Conservation (phyloP, 371 early-diverging fungal genomes). For the Syncephalastrum sp. region DNA sequence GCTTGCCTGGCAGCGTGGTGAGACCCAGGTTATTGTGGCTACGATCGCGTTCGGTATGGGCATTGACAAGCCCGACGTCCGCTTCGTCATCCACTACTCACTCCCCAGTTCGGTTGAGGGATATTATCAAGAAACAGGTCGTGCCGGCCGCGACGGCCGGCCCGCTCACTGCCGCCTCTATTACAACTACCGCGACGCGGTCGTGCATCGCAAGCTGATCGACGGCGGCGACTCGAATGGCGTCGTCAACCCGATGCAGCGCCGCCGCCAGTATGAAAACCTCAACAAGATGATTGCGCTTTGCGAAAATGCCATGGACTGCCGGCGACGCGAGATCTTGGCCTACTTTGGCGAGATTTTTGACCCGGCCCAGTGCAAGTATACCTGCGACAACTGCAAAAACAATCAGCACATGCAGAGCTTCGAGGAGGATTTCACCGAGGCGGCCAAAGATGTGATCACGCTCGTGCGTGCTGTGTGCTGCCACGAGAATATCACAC, state of each 20-base stretch:
- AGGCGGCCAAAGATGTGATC: slow-evolving; percentile 56
- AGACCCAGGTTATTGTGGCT: slow-evolving; percentile 62
- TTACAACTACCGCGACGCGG: slow-evolving; percentile 84
- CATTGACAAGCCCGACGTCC: slow-evolving; percentile 98
- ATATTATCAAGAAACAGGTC: slow-evolving; percentile 99
- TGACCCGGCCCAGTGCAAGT: slow-evolving; percentile 63
- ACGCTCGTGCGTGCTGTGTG: slow-evolving; percentile 40
- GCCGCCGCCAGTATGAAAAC: slow-evolving; percentile 84
- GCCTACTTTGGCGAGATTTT: slow-evolving; percentile 96
- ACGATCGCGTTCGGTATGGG: slow-evolving; percentile 82
- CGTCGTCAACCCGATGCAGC: slow-evolving; percentile 83
- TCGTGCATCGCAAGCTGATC: slow-evolving; percentile 74
- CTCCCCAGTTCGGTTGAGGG: slow-evolving; percentile 97
- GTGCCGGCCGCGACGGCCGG: slow-evolving; percentile 98
- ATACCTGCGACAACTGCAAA: slow-evolving; percentile 96
- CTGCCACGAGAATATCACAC: slow-evolving; percentile 60
- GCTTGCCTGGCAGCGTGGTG: slow-evolving; percentile 82
- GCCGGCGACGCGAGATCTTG: slow-evolving; percentile 91
- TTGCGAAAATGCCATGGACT: slow-evolving; percentile 95
- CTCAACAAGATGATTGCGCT: slow-evolving; percentile 88
- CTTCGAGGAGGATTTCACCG: slow-evolving; percentile 13
- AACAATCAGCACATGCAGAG: slow-evolving; percentile 18
- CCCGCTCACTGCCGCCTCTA: slow-evolving; percentile 87
- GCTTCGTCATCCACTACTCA: slow-evolving; percentile 98
- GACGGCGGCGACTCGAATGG: slow-evolving; percentile 54